phyloP scores from a whole-genome alignment of 805 yeast species.

The Teunomyces gatunensis region DNA sequence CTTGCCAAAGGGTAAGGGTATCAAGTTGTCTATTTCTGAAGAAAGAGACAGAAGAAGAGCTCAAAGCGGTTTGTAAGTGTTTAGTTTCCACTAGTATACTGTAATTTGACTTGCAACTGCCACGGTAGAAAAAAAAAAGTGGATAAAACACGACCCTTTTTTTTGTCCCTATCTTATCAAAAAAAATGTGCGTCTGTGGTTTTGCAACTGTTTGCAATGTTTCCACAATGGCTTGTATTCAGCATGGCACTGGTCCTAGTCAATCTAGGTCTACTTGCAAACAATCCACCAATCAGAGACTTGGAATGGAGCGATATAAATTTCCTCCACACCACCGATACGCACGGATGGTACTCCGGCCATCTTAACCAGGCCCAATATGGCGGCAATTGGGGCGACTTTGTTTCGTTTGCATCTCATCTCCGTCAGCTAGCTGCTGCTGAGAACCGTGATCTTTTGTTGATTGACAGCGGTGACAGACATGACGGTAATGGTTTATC shows the following conservation, averaged over 20 bases:
- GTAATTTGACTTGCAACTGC: not conserved
- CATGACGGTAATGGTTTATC: conserved; percentile 93
- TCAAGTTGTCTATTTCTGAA: conserved; percentile 40
- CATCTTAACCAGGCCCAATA: conserved; percentile 76
- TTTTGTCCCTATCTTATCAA: not conserved
- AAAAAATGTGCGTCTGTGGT: not conserved
- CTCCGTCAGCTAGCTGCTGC: conserved; percentile 44
- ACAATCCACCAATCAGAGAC: conserved; percentile 33
- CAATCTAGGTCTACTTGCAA: not conserved
- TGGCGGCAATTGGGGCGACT: conserved; percentile 92
- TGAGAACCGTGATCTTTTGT: conserved; percentile 58
- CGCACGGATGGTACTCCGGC: conserved; percentile 96
- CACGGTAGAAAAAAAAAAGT: not conserved
- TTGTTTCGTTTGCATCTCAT: conserved; percentile 60
- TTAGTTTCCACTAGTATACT: conserved; percentile 1
- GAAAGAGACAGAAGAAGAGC: conserved; percentile 47
- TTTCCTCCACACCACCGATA: conserved; percentile 92
- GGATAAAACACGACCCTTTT: not conserved
- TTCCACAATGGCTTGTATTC: not conserved
- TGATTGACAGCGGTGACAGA: conserved; percentile 88
- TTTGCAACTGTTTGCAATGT: not conserved
- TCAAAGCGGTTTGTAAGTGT: conserved; percentile 33
- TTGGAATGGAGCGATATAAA: conserved; percentile 70
- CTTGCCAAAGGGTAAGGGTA: conserved; percentile 47
- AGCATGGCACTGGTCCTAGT: not conserved